These are phyloP conservation scores for Physocladia obscura DNA, from an alignment of 192 early-diverging fungal species.

Conservation along the genomic window DNA sequence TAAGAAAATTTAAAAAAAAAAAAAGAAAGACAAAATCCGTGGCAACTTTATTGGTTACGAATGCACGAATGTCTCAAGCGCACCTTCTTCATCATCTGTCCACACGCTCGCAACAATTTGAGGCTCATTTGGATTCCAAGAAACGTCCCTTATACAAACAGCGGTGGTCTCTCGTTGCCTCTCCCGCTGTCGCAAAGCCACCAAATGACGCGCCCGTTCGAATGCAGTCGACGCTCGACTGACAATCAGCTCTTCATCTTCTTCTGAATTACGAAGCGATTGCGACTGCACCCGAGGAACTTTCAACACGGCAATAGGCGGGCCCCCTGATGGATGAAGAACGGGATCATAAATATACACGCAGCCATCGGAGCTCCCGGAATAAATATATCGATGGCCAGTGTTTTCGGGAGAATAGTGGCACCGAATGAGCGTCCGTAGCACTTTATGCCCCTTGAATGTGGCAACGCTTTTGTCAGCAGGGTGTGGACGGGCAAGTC, in stretches of 20 bases:
- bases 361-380: slow-evolving; percentile 62
- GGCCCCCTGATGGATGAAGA: slow-evolving; percentile 2
- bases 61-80: slow-evolving; percentile 13
- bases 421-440: slow-evolving; percentile 70
- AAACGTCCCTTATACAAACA: slow-evolving; percentile 32
- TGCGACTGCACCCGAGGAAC: not conserved
- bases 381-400: slow-evolving; percentile 64
- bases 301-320: slow-evolving; percentile 3
- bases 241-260: not conserved
- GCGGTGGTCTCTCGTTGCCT: not conserved
- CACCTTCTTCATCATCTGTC: slow-evolving; percentile 8
- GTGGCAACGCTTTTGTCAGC: slow-evolving; percentile 58
- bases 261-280: not conserved
- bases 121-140: slow-evolving; percentile 36
- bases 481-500: slow-evolving; percentile 41
- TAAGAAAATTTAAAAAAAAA: no score
- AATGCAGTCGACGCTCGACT: not conserved
- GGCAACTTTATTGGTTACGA: no score
- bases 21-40: no score
- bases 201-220: not conserved
- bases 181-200: not conserved
- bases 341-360: slow-evolving; percentile 42
- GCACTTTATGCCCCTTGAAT: slow-evolving; percentile 59
- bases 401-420: slow-evolving; percentile 64
- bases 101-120: slow-evolving; percentile 25